Base-by-base conservation (phyloP, 2,329 filamentous ascomycete genomes). In the Clonostachys sp. region DNA sequence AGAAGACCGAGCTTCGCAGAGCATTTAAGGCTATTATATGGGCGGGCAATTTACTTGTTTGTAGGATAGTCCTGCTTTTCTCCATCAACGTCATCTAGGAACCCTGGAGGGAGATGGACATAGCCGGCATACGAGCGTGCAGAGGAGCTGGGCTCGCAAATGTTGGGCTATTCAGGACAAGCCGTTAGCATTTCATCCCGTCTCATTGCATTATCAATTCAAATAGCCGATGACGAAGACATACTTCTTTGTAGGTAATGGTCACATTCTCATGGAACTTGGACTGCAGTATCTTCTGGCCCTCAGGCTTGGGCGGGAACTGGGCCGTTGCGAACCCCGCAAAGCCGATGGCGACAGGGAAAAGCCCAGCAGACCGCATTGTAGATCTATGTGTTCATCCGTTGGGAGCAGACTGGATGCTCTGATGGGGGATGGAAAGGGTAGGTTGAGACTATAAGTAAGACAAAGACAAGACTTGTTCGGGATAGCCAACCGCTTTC, bases 71-170 rank as follows among this genome's bases (percentile, higher is more conserved):
- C 53, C 33, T 67, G 62, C 20, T 48, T 62, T 72, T 50, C 81
- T 53, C 82, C 80, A 48, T 55, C 49, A 8, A 53, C 51, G 42
- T 63, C 64, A 34, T 74, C 61, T 30, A 55, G 44, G 34, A 59
- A 53, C 42, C 60, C 64, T 2, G 77, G 61, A 17, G 80, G 72
- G 45, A 85, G 60, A 50, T 72, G 71, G 45, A 87, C 76, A 64
- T 86, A 84, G 52, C 84, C 84, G 9, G 80, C 74, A 61, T 82
- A 86, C 65, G 66, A 84, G 78, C 65, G 86, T 76, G 69, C 82
- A 69, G 67, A 85, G 68, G 45, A 72, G 61, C 53, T 74, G 45
- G 65, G 84, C 81, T 57, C 77, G 68, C 53, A 84, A 78, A 61
- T 71, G 62, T 66, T 83, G 77, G 48, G 79, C 83, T 75, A 8